phyloP scores from a whole-genome alignment of 2,329 filamentous ascomycete genomes.

The Ceratocystis ficicola region DNA sequence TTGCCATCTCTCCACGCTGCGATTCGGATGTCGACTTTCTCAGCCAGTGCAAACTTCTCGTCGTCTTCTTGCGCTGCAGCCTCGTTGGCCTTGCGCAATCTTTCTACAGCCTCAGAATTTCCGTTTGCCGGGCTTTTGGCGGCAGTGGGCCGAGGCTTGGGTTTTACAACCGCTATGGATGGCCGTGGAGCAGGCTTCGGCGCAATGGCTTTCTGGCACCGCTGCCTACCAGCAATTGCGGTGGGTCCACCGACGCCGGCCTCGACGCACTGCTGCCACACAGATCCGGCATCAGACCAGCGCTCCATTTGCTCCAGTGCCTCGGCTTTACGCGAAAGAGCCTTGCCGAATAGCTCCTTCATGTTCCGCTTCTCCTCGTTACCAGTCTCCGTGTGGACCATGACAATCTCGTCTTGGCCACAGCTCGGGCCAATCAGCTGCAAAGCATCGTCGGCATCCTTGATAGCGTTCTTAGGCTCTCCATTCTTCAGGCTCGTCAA shows the following conservation, averaged over 20 bases:
- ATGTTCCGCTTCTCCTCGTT: constrained; percentile 65
- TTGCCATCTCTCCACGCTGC: constrained; percentile 80
- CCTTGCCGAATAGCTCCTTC: constrained; percentile 88
- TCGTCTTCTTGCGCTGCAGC: constrained; percentile 79
- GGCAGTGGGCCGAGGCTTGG: constrained; percentile 21
- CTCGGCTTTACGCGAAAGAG: constrained; percentile 86
- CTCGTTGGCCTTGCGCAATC: constrained; percentile 70
- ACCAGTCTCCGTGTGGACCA: constrained; percentile 45
- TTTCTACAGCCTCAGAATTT: constrained; percentile 63
- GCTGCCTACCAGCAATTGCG: constrained; percentile 71
- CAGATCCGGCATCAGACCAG: constrained; percentile 68
- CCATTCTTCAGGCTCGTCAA: constrained; percentile 85
- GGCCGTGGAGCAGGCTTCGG: constrained; percentile 46
- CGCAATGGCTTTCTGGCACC: constrained; percentile 76
- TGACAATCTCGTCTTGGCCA: constrained; percentile 69
- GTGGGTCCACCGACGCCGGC: constrained; percentile 73
- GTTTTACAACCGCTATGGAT: constrained; percentile 26
- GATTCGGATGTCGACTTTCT: constrained; percentile 71
- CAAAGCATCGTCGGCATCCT: constrained; percentile 72
- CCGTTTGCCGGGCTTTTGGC: constrained; percentile 24
- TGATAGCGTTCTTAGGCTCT: constrained; percentile 74
- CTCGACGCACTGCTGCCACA: constrained; percentile 76
- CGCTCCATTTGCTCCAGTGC: constrained; percentile 91
- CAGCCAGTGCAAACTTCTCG: constrained; percentile 80
- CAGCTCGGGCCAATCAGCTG: constrained; percentile 64